Conservation (phyloP, 352 stramenopile species). For the Paralagenidium karlingii region DNA sequence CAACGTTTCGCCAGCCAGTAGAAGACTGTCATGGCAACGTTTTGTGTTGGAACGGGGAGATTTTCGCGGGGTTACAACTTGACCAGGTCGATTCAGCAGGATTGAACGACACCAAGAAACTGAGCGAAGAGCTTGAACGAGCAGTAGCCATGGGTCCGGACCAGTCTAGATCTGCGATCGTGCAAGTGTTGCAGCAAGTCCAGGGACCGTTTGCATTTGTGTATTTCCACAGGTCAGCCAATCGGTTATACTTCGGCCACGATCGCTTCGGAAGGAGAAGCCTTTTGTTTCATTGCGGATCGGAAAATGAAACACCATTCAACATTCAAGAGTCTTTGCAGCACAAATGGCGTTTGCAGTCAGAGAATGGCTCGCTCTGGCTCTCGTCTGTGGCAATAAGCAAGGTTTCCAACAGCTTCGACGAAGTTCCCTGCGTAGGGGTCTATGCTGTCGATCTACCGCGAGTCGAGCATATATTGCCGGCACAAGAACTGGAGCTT, state of each 20-base stretch:
- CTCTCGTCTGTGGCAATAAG: slow-evolving; percentile 4
- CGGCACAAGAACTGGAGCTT: not conserved
- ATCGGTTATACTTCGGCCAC: slow-evolving; percentile 83
- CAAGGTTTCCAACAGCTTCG: slow-evolving; percentile 7
- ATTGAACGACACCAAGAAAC: slow-evolving; percentile 27
- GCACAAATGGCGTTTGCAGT: slow-evolving; percentile 4
- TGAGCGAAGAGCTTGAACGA: slow-evolving; percentile 26
- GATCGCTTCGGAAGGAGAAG: slow-evolving; percentile 86
- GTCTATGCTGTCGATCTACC: slow-evolving; percentile 58
- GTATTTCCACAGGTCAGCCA: slow-evolving; percentile 35
- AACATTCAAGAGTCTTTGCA: slow-evolving; percentile 8
- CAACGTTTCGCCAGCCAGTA: slow-evolving; percentile 71
- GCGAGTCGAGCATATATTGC: slow-evolving; percentile 5
- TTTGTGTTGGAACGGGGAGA: slow-evolving; percentile 91
- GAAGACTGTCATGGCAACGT: slow-evolving; percentile 44
- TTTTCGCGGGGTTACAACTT: slow-evolving; percentile 33
- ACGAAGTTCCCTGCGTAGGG: slow-evolving; percentile 66
- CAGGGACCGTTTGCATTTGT: slow-evolving; percentile 81
- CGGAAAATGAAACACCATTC: not conserved
- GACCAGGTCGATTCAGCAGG: slow-evolving; percentile 3
- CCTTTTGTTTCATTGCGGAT: slow-evolving; percentile 49
- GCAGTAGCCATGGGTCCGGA: slow-evolving; percentile 10
- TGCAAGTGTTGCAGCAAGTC: slow-evolving; percentile 26
- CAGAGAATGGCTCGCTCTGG: slow-evolving; percentile 17
- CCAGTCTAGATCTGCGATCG: slow-evolving; percentile 10